Percentiles rank a stretch among this genome's conserved stretches.
phyloP scores from a whole-genome alignment of 169 alveolate genomes.

The Besnoitia besnoiti region DNA sequence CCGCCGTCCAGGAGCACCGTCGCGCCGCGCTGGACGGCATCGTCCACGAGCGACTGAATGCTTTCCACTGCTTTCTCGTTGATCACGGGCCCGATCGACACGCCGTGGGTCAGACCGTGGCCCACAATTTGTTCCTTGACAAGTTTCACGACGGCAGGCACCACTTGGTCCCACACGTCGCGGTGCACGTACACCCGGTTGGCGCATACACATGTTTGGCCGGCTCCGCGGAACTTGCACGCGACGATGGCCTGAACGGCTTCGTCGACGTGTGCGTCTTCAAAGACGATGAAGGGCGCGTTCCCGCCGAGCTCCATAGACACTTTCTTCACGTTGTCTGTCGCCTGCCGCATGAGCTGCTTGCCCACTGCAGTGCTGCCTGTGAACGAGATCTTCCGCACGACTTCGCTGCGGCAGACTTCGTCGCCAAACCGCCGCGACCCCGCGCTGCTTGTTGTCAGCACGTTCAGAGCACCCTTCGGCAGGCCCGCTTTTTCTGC shows the following conservation, averaged over 20 bases:
- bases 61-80: slow-evolving; percentile 49
- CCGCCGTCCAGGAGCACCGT: slow-evolving; percentile 38
- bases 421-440: slow-evolving; percentile 27
- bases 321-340: slow-evolving; percentile 57
- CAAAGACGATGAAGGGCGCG: slow-evolving; percentile 72
- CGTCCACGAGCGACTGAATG: slow-evolving; percentile 36
- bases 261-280: slow-evolving; percentile 65
- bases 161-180: slow-evolving; percentile 41
- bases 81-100: slow-evolving; percentile 68
- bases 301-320: slow-evolving; percentile 70
- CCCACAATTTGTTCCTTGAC: slow-evolving; percentile 59
- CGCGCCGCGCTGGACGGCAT: slow-evolving; percentile 56
- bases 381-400: slow-evolving; percentile 63
- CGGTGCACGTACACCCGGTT: slow-evolving; percentile 70
- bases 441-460: slow-evolving; percentile 20
- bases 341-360: slow-evolving; percentile 61
- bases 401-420: slow-evolving; percentile 12
- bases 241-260: slow-evolving; percentile 69
- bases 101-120: slow-evolving; percentile 51
- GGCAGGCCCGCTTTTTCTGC: slow-evolving; percentile 68
- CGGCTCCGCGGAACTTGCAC: slow-evolving; percentile 64
- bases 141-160: neutral
- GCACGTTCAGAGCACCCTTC: slow-evolving; percentile 45
- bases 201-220: slow-evolving; percentile 71
- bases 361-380: slow-evolving; percentile 70